Conservation (phyloP, 208 protist genomes). For the Trypanosoma cruzi region DNA sequence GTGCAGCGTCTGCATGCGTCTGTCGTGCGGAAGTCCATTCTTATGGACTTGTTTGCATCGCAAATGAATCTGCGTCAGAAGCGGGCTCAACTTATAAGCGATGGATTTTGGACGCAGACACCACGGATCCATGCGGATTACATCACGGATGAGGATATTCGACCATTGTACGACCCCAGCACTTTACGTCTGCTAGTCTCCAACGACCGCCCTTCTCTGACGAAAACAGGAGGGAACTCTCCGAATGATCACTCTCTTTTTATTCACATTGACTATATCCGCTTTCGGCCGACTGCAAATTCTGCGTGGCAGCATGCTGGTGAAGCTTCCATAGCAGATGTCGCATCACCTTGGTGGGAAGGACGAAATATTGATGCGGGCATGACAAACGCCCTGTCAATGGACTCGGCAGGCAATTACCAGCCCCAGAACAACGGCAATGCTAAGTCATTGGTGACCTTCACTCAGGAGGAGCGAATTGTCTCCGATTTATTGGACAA, state of each 20-base stretch:
- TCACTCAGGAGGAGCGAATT: conserved; percentile 57
- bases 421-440: neutral
- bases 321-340: neutral
- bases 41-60: conserved; percentile 57
- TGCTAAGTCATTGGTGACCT: conserved; percentile 36
- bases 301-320: neutral
- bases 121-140: conserved; percentile 64
- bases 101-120: conserved; percentile 52
- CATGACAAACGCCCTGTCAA: neutral
- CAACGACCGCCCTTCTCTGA: conserved; percentile 6
- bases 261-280: conserved; percentile 79
- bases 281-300: conserved; percentile 46
- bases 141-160: conserved; percentile 44
- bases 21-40: conserved; percentile 47
- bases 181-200: conserved; percentile 17
- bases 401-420: neutral
- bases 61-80: conserved; percentile 27
- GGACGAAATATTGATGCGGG: neutral
- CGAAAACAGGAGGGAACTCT: neutral
- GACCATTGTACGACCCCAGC: conserved; percentile 52
- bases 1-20: conserved; percentile 46
- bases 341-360: neutral
- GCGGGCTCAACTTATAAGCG: conserved; percentile 46
- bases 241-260: conserved; percentile 42
- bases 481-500: conserved; percentile 62